Conservation (phyloP, 441 rosid genomes). For the Manihot esculenta region DNA sequence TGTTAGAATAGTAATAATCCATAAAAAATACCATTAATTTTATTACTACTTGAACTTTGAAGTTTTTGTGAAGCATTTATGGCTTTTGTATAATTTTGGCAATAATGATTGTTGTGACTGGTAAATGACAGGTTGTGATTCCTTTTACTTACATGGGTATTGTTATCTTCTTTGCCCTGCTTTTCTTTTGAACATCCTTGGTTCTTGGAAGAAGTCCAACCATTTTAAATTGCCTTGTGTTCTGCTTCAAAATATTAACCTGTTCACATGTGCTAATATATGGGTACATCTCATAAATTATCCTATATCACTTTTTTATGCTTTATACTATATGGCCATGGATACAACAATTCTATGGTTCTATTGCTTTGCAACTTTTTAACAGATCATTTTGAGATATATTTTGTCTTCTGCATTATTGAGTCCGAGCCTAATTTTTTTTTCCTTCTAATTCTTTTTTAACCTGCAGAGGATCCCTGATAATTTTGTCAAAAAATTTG, state of each 20-base stretch:
- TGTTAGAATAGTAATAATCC: background rate
- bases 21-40: background rate
- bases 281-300: background rate
- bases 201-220: background rate
- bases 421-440: constrained; percentile 5
- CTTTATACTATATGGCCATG: constrained; percentile 13
- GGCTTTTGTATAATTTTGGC: background rate
- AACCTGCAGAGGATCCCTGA: constrained; percentile 93
- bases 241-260: background rate
- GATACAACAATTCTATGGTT: background rate
- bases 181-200: background rate
- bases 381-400: background rate
- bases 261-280: background rate
- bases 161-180: background rate
- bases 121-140: background rate
- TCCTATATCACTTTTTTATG: background rate
- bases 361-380: constrained; percentile 3
- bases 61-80: background rate
- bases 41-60: background rate
- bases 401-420: constrained; percentile 4
- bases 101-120: background rate
- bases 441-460: constrained; percentile 4
- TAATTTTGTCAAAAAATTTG: constrained; percentile 75
- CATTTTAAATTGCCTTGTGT: background rate
- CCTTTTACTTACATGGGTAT: background rate